A percentile compares a stretch with the other conserved stretches of the same genome.
Conservation (phyloP, 1,139 yeast genomes). For the Zygosaccharomyces sapae region DNA sequence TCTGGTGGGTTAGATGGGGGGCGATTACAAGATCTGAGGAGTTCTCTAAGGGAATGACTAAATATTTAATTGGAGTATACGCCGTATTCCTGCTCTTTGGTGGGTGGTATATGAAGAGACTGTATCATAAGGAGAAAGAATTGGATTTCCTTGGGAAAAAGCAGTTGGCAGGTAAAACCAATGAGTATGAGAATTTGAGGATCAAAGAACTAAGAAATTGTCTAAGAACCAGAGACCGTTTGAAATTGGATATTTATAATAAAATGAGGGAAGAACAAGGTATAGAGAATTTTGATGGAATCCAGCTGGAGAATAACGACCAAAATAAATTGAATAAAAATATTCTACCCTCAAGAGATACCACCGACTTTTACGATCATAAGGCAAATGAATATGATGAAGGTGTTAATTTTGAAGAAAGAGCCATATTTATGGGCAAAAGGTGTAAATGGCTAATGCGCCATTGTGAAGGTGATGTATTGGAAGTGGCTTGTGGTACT, state of each 20-base stretch:
- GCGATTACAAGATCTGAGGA: slow-evolving; percentile 44
- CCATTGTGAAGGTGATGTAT: slow-evolving; percentile 77
- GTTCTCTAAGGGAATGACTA: slow-evolving; percentile 46
- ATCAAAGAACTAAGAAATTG: slow-evolving; percentile 47
- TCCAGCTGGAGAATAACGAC: slow-evolving; percentile 50
- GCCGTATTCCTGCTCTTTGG: slow-evolving; percentile 55
- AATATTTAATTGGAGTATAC: slow-evolving; percentile 57
- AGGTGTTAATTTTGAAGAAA: slow-evolving; percentile 83
- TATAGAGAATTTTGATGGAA: slow-evolving; percentile 35
- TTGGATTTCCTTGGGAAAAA: slow-evolving; percentile 44
- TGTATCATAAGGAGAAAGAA: slow-evolving; percentile 63
- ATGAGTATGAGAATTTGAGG: slow-evolving; percentile 62
- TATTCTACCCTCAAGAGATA: slow-evolving; percentile 69
- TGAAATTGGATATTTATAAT: slow-evolving; percentile 50
- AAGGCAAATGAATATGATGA: slow-evolving; percentile 80
- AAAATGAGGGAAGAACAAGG: slow-evolving; percentile 45
- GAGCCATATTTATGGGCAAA: slow-evolving; percentile 73
- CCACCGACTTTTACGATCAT: slow-evolving; percentile 74
- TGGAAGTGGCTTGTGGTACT: slow-evolving; percentile 94
- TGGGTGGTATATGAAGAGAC: slow-evolving; percentile 61
- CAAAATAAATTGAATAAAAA: slow-evolving; percentile 43
- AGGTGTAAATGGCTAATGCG: slow-evolving; percentile 81
- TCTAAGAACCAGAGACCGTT: slow-evolving; percentile 53
- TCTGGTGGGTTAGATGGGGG: slow-evolving; percentile 43
- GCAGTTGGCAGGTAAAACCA: slow-evolving; percentile 38